Evolutionary conservation across 805 yeast genomes (phyloP).

Genomic region (Pichia gijzeniarum): DNA sequence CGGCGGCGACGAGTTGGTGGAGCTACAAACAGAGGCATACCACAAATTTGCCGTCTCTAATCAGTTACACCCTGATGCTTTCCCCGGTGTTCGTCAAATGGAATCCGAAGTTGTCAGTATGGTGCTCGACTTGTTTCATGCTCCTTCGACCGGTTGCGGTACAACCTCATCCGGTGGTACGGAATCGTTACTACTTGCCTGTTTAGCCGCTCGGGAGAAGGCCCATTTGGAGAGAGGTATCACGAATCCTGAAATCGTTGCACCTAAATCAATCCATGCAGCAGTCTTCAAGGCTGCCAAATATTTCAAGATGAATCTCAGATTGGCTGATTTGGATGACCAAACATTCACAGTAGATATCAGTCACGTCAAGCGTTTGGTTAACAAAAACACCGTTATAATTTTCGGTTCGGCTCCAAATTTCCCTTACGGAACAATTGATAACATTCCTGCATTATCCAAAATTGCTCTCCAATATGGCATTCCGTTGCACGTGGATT

Average conservation of each 20-base stretch:
- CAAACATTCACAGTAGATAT: slow-evolving; percentile 61
- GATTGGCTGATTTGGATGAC: slow-evolving; percentile 67
- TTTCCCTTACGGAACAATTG: slow-evolving; percentile 94
- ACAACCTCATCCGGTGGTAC: slow-evolving; percentile 93
- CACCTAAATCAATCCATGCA: slow-evolving; percentile 89
- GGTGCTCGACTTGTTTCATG: slow-evolving; percentile 77
- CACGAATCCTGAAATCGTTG: slow-evolving; percentile 74
- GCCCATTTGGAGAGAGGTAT: slow-evolving; percentile 56
- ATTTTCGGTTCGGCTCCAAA: slow-evolving; percentile 94
- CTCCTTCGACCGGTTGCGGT: slow-evolving; percentile 69
- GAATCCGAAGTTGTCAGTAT: slow-evolving; percentile 91
- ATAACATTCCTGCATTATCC: slow-evolving; percentile 73
- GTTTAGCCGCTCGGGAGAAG: slow-evolving; percentile 80
- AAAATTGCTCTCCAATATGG: slow-evolving; percentile 53
- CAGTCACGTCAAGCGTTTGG: slow-evolving; percentile 51
- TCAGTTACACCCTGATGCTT: slow-evolving; percentile 94
- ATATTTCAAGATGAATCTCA: slow-evolving; percentile 81
- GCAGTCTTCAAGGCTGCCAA: slow-evolving; percentile 90
- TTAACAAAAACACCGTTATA: slow-evolving; percentile 75
- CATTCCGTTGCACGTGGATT: slow-evolving; percentile 93
- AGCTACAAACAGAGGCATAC: slow-evolving; percentile 72
- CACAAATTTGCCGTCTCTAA: slow-evolving; percentile 78
- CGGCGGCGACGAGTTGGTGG: slow-evolving; percentile 76
- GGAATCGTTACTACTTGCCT: slow-evolving; percentile 80
- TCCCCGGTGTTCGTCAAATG: slow-evolving; percentile 95